Percentiles rank a stretch among this genome's conserved stretches.
Evolutionary conservation across 345 rosid genomes (phyloP).

Genomic region (Jatropha curcas): DNA sequence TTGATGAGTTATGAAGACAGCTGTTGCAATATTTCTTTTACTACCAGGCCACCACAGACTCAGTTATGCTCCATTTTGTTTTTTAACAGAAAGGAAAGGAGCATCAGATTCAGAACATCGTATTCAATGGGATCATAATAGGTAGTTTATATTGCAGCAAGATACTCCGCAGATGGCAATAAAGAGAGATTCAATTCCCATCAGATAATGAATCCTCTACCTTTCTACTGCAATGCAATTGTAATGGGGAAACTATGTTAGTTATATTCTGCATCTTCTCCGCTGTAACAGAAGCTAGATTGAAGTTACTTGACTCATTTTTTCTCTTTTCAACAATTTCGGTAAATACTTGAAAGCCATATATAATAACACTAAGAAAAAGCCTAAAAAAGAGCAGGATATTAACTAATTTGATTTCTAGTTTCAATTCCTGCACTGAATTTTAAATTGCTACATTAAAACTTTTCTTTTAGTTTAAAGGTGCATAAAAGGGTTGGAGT

Average conservation of each 20-base stretch:
- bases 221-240: background rate
- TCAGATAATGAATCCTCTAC: background rate
- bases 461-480: background rate
- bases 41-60: too few species aligned
- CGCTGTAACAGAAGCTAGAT: background rate
- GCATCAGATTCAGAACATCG: conserved; percentile 6
- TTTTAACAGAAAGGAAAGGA: background rate
- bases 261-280: background rate
- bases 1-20: too few species aligned
- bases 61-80: too few species aligned
- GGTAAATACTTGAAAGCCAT: background rate
- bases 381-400: too few species aligned
- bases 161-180: background rate
- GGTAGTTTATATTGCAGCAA: background rate
- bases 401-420: background rate
- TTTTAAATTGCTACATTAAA: background rate
- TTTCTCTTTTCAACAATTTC: background rate
- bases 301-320: too few species aligned
- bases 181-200: background rate
- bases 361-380: background rate
- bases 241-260: background rate
- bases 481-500: background rate
- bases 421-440: background rate
- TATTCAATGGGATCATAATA: background rate
- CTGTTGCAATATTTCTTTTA: too few species aligned